Evolutionary conservation across 768 basidiomycete genomes (phyloP), one percentile per base, ranked within the genome.

Genomic region (Goffeauzyma gilvescens): DNA sequence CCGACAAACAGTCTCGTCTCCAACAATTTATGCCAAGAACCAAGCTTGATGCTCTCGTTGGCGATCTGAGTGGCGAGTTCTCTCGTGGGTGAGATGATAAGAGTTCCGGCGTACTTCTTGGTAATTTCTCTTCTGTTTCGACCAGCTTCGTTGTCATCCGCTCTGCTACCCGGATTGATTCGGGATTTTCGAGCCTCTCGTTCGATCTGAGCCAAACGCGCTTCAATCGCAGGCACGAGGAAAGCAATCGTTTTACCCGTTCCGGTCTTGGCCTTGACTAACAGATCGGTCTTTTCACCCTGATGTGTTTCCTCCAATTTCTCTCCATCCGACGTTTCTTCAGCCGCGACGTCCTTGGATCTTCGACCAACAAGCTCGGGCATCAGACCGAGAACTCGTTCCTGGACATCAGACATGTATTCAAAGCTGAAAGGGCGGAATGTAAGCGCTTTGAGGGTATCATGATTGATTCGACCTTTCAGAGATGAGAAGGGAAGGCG

Each of bases 51-150:
- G 2, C 85, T 84, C 57, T 90, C 84, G 17, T 72, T 74, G 18
- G 85, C 85, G 48, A 89, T 90, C 61, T 87, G 84, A 1, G 78
- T 77, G 5, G 87, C 87, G 32, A 85, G 66, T 57, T 95, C 87
- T 39, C 87, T 74, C 3, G 87, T 93, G 2, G 87, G 85, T 18
- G 76, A 82, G 60, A 95, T 76, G 52, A 95, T 70, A 17, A 95
- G 70, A 0, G 77, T 68, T 1, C 87, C 85, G 26, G 74, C 75
- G 30, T 71, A 65, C 5, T 65, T 54, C 7, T 65, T 64, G 0
- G 73, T 68, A 57, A 69, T 74, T 1, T 48, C 50, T 4, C 53
- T 50, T 27, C 28, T 31, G 15, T 32, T 15, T 14, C 39, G 18
- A 18, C 44, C 44, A 9, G 33, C 37, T 32, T 45, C 38, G 37